Conservation (phyloP, 208 protist genomes). For the Leishmania major region DNA sequence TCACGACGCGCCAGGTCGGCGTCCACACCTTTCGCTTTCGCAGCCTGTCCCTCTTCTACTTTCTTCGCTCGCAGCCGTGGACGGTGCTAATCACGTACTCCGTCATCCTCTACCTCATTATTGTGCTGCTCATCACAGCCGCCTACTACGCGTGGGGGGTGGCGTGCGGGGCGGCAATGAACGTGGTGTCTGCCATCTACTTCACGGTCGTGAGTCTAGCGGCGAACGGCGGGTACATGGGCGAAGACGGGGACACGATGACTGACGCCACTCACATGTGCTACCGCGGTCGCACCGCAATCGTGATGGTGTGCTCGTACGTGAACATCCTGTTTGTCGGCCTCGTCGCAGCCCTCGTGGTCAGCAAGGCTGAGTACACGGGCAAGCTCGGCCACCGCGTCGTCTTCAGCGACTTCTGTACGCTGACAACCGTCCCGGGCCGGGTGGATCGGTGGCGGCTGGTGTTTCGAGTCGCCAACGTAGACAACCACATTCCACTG, state of each 20-base stretch:
- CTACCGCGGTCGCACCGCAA: conserved; percentile 68
- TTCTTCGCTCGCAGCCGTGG: conserved; percentile 68
- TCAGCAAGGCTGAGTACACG: conserved; percentile 81
- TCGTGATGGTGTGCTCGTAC: conserved; percentile 83
- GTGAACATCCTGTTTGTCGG: conserved; percentile 87
- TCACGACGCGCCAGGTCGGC: conserved; percentile 63
- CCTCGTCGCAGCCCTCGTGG: conserved; percentile 79
- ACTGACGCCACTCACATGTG: conserved; percentile 55
- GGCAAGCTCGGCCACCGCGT: conserved; percentile 70
- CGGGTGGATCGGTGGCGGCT: conserved; percentile 54
- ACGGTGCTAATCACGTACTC: conserved; percentile 56
- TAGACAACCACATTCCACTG: conserved; percentile 59
- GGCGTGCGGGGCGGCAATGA: conserved; percentile 55
- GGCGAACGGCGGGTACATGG: conserved; percentile 86
- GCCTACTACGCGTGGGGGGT: conserved; percentile 64
- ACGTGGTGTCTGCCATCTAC: conserved; percentile 60
- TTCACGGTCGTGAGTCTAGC: conserved; percentile 85
- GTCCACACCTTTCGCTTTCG: conserved; percentile 73
- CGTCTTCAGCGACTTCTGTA: conserved; percentile 84
- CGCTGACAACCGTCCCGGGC: conserved; percentile 51
- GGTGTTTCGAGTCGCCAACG: conserved; percentile 80
- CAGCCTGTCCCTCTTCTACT: conserved; percentile 69
- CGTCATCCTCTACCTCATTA: conserved; percentile 59
- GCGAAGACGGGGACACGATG: conserved; percentile 72
- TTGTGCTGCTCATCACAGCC: conserved; percentile 55